These are phyloP conservation scores for Coemansia sp. DNA, from an alignment of 192 early-diverging fungal species.

Conservation along the genomic window DNA sequence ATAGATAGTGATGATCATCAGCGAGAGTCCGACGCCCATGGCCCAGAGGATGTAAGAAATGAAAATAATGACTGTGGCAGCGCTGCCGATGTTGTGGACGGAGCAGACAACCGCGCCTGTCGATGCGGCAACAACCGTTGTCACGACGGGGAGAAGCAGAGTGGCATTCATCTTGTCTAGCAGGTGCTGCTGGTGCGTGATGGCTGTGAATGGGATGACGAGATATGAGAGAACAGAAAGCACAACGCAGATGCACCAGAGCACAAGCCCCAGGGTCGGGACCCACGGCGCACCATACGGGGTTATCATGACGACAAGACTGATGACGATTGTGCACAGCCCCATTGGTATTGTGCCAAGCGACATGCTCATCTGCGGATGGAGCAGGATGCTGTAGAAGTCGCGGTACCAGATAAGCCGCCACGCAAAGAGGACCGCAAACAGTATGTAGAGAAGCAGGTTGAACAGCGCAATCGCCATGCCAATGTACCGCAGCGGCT, in stretches of 20 bases:
- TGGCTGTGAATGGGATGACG: slow-evolving; percentile 44
- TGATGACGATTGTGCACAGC: slow-evolving; percentile 47
- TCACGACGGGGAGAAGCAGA: slow-evolving; percentile 56
- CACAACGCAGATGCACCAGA: slow-evolving; percentile 52
- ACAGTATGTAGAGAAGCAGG: slow-evolving; percentile 35
- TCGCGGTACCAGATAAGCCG: slow-evolving; percentile 48
- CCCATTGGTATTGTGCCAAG: slow-evolving; percentile 60
- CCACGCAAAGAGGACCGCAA: slow-evolving; percentile 26
- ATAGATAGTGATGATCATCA: slow-evolving; percentile 54
- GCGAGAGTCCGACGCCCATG: slow-evolving; percentile 48
- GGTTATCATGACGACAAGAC: slow-evolving; percentile 19
- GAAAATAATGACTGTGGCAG: slow-evolving; percentile 32
- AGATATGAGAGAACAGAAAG: slow-evolving; percentile 41
- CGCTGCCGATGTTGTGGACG: slow-evolving; percentile 3
- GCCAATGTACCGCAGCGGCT: slow-evolving; percentile 42
- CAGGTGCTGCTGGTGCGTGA: slow-evolving; percentile 46
- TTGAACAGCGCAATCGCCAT: slow-evolving; percentile 47
- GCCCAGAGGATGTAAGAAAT: slow-evolving; percentile 55
- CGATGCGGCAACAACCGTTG: slow-evolving; percentile 53
- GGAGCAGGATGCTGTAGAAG: slow-evolving; percentile 47
- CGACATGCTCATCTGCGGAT: slow-evolving; percentile 54
- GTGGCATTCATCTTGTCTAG: slow-evolving; percentile 51
- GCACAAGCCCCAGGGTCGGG: slow-evolving; percentile 35
- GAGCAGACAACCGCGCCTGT: slow-evolving; percentile 44
- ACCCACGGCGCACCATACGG: slow-evolving; percentile 35